Evolutionary conservation across 139 green algal species (phyloP).

Genomic region (Astrephomene gubernaculifera): DNA sequence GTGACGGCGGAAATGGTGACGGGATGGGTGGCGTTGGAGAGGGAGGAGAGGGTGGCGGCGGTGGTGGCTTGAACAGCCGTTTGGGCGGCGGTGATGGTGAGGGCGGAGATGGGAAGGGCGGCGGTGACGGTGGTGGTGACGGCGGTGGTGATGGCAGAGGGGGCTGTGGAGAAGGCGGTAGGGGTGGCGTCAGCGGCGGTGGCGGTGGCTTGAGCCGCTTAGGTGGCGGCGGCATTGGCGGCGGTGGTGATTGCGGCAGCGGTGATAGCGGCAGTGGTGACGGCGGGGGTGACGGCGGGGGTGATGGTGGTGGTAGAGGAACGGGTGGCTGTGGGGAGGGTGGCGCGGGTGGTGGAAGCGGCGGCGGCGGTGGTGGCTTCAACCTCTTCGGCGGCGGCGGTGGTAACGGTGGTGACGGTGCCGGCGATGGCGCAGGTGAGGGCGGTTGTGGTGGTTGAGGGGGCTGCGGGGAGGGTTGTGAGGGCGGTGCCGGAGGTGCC

Average conservation of each 20-base stretch:
- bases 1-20: neutral
- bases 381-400: neutral
- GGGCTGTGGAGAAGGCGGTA: too few species aligned
- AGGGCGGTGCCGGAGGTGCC: neutral
- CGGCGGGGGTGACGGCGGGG: neutral
- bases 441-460: neutral
- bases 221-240: neutral
- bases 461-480: neutral
- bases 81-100: neutral
- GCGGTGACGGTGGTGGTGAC: too few species aligned
- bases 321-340: too few species aligned
- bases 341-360: neutral
- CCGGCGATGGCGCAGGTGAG: too few species aligned
- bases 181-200: neutral
- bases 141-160: too few species aligned
- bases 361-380: neutral
- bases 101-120: too few species aligned
- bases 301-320: too few species aligned
- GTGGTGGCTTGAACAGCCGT: neutral
- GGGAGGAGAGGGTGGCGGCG: too few species aligned
- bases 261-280: neutral
- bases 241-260: neutral
- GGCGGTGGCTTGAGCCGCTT: neutral
- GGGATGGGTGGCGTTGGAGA: neutral
- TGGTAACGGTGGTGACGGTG: neutral